Base-by-base conservation (phyloP, 768 basidiomycete species). In the Mycena venus region DNA sequence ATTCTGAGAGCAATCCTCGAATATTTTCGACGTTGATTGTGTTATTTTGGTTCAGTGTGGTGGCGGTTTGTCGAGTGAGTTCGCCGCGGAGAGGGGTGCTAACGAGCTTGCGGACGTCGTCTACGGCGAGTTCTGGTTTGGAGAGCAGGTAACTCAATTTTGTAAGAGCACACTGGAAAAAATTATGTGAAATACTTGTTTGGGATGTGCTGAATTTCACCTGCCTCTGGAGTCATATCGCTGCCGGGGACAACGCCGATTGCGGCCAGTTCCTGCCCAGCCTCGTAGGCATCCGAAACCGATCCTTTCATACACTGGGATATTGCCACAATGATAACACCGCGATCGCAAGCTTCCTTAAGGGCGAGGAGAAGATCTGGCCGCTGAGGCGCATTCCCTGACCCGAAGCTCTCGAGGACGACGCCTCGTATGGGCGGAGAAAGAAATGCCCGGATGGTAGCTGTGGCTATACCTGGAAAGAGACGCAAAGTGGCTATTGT, bases 211-310 rank as follows among this genome's bases (percentile, higher is more conserved):
- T 27, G 11, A 64, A 47, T 60, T 12, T 68, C 23, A 72, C 79
- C 8, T 72, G 95, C 95, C 90, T 98, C 96, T n/a, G 96, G 95
- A 1, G 97, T 98, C 96, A 98, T 97, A 82, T 98, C 97, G 31
- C 91, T 91, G 8, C 96, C 96, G 0, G 95, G 89, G 15, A 97
- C 90, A 23, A 97, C 93, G 0, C 96, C 96, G n/a, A 86, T 88
- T 58, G 91, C 88, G 38, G 91, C 84, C 25, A 97, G 85, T 3
- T 90, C 89, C 76, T 92, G 86, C 5, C 94, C 95, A 15, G 94
- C 93, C 83, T 94, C 92, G 77, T 97, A 97, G 19, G 93, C 91
- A 78, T 94, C 92, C 11, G 93, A 94, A 11, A 99, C 97, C 5
- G 93, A 89, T 10, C 97, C 97, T 81, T 93, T 96, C 19, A 91